Evolutionary conservation across 306 rosid species (phyloP), one percentile per base, ranked within the genome.

Genomic region (Acacia crassicarpa): DNA sequence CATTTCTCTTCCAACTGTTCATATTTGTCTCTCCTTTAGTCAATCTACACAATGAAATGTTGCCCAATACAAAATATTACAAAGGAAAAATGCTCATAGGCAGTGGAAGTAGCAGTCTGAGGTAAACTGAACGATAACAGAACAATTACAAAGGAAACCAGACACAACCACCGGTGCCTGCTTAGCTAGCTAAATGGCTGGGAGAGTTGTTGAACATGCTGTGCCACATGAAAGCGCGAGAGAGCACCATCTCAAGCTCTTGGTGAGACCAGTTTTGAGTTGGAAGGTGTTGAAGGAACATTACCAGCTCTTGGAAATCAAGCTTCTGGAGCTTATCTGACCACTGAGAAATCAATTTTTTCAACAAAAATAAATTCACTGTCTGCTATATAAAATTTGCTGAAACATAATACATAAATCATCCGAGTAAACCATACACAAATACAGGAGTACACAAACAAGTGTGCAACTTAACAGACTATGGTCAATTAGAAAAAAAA

Each of bases 171-270:
- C 66, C 59, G 75, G 53, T 85, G 73, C 69, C 14, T 33, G 72
- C 17, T 89, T 73, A 92, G 82, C 90, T 87, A 85, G 98, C 91
- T 68, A 96, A 88, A 88, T 96, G 99, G 80, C 97, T 96, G 0
- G 98, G 99, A 75, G 92, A 94, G 84, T 86, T 89, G 87, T 94
- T 96, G 91, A 96, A 96, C 98, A 96, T 92, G 88, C 91, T 93
- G 90, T 96, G 97, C 98, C 99, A 96, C 97, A 96, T 91, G 86
- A 88, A 93, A 62, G 98, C 99, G 56, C 98, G 94, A 54, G 98
- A 96, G 51, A 96, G 98, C 79, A 96, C 99, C 92, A 89, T 91
- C 88, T 96, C 99, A 0, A 96, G 98, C 85, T 96, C 99, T 84
- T 94, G 97, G 78, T 94, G 90, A 71, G 89, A 87, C 99, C 99